Percentiles rank a stretch among this genome's conserved stretches.
Conservation (phyloP, 257 asterid species). For the Plectranthus barbatus region DNA sequence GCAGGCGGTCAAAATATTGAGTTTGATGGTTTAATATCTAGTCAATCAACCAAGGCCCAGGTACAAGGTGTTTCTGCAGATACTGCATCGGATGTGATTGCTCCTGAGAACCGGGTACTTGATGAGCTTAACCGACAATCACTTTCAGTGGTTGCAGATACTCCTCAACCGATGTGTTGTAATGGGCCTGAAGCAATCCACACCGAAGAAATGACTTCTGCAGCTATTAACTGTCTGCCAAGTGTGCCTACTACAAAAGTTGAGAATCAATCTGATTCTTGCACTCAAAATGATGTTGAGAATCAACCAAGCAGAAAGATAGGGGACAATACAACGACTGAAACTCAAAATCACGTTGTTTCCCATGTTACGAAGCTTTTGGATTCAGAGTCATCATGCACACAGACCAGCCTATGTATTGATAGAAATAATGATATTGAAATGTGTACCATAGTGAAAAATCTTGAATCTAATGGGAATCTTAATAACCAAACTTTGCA, state of each 20-base stretch:
- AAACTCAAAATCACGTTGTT: constrained; percentile 21
- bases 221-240: constrained; percentile 30
- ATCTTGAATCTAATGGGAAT: constrained; percentile 30
- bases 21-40: constrained; percentile 31
- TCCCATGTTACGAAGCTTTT: constrained; percentile 30
- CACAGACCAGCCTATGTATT: constrained; percentile 28
- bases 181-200: constrained; percentile 22
- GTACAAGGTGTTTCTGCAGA: constrained; percentile 17
- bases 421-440: constrained; percentile 40
- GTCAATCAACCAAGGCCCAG: constrained; percentile 29
- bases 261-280: constrained; percentile 37
- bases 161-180: constrained; percentile 24
- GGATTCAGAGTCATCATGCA: constrained; percentile 57
- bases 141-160: constrained; percentile 20
- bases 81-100: constrained; percentile 25
- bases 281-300: constrained; percentile 43
- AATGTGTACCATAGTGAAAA: constrained; percentile 21
- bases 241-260: constrained; percentile 19
- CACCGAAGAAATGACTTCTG: constrained; percentile 23
- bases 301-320: constrained; percentile 13
- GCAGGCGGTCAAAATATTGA: constrained; percentile 28
- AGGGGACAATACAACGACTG: constrained; percentile 28
- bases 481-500: constrained; percentile 23
- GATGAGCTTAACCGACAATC: constrained; percentile 35
- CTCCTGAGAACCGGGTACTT: constrained; percentile 23